phyloP scores from a whole-genome alignment of 2,329 filamentous ascomycete species.

The Akanthomyces muscarius region DNA sequence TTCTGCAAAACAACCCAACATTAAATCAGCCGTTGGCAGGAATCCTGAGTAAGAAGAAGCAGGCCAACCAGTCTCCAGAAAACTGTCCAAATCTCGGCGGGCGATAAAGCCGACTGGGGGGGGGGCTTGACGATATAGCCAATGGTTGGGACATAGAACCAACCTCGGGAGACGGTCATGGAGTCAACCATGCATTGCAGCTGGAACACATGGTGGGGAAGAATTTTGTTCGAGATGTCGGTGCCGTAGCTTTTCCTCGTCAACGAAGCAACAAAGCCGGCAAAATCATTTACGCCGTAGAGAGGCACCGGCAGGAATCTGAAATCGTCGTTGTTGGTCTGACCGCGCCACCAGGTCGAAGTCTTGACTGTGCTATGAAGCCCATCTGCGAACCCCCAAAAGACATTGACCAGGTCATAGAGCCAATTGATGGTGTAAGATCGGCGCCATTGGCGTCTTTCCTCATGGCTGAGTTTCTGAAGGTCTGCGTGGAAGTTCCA shows the following conservation, averaged over 20 bases:
- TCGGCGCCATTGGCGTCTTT: slow-evolving; percentile 43
- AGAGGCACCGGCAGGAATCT: slow-evolving; percentile 29
- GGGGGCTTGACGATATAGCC: slow-evolving; percentile 35
- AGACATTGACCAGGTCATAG: slow-evolving; percentile 47
- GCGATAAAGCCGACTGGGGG: slow-evolving; percentile 31
- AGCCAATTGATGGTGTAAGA: slow-evolving; percentile 49
- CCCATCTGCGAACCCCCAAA: slow-evolving; percentile 36
- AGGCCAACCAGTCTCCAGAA: slow-evolving; percentile 34
- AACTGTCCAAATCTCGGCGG: slow-evolving; percentile 39
- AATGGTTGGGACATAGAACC: slow-evolving; percentile 32
- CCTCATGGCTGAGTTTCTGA: slow-evolving; percentile 31
- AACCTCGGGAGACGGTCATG: slow-evolving; percentile 40
- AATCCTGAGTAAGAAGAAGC: slow-evolving; percentile 22
- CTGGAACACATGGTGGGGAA: slow-evolving; percentile 46
- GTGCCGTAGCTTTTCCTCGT: slow-evolving; percentile 41
- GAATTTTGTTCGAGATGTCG: slow-evolving; percentile 36
- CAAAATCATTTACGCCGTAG: slow-evolving; percentile 45
- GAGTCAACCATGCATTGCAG: slow-evolving; percentile 49
- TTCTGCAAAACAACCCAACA: background rate
- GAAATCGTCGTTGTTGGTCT: slow-evolving; percentile 31
- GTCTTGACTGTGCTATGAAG: too few species aligned
- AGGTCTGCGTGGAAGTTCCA: slow-evolving; percentile 43
- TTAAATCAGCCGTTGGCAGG: background rate
- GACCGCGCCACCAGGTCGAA: slow-evolving; percentile 16
- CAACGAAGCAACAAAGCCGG: slow-evolving; percentile 37